Base-by-base conservation (phyloP, 1,284 basidiomycete species). In the Somion occarium region DNA sequence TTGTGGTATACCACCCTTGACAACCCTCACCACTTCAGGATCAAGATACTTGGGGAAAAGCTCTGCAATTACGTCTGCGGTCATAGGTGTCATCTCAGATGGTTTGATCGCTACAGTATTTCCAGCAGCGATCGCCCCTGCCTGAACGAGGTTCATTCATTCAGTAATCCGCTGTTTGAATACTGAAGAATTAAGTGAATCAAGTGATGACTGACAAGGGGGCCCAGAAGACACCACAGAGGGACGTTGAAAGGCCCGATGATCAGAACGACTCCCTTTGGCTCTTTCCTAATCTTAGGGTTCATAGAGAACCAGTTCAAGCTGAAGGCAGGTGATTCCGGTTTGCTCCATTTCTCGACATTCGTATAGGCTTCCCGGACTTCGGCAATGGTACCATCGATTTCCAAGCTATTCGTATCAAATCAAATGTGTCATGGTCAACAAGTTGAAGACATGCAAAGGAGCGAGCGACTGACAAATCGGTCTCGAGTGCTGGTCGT, bases 21-120 rank as follows among this genome's bases (percentile, higher is more conserved):
- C 83, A 48, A 96, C 76, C 1, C 79, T 71, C 48, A 85, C 81
- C 3, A 87, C 70, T 45, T 87, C 82, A 0, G 75, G 70, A 67
- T 96, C 93, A 55, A 98, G 66, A 64, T 98, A 96, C 63, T 88
- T 83, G 3, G 84, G 83, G 15, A 92, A 53, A 2, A 96, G 79
- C 59, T 91, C 83, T 0, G 85, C 78, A 13, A 94, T 65, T 9
- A 96, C 73, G 22, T 80, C 69, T 20, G 84, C 83, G 2, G 77
- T 76, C 5, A 83, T 76, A 0, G 85, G 80, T 0, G 84, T 74
- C n/a, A 85, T 72, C 65, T 97, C 94, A 0, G 92, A 91, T 0
- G 88, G 88, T 69, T 95, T 95, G 59, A 93, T 52, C 1, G 88
- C 72, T 2, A 79, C 80, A 0, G 86, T 78, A 62, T 85, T 88